phyloP scores from a whole-genome alignment of 2,329 filamentous ascomycete species.

The Penicillium sp. region DNA sequence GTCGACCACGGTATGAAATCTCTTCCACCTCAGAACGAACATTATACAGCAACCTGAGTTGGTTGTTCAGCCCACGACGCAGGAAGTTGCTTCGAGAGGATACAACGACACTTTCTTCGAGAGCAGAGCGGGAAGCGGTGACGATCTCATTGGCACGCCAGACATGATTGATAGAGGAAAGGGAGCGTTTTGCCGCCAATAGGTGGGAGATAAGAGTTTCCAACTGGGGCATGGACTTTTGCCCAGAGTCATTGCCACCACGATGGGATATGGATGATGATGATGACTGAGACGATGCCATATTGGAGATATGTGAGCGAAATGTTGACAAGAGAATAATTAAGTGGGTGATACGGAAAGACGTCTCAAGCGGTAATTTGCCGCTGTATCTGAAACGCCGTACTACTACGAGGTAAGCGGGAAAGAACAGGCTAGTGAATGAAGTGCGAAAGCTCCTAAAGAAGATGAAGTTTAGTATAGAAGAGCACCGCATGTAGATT shows the following conservation, averaged over 20 bases:
- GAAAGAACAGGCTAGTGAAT: not conserved
- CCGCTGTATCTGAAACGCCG: not conserved
- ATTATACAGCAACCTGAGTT: slow-evolving; percentile 42
- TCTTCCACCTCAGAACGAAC: slow-evolving; percentile 44
- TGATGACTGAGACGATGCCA: slow-evolving; percentile 33
- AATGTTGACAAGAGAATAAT: not conserved
- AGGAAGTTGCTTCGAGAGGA: slow-evolving; percentile 66
- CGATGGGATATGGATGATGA: slow-evolving; percentile 19
- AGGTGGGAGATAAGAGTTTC: slow-evolving; percentile 79
- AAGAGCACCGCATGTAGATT: not conserved
- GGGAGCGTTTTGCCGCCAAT: slow-evolving; percentile 77
- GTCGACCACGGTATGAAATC: slow-evolving; percentile 39
- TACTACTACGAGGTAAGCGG: not conserved
- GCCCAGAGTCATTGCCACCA: slow-evolving; percentile 11
- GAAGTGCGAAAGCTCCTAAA: not conserved
- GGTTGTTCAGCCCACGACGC: slow-evolving; percentile 53
- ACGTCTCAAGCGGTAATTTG: not conserved
- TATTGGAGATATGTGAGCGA: slow-evolving; percentile 6
- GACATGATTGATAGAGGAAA: slow-evolving; percentile 76
- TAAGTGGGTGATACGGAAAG: not conserved
- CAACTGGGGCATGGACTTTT: slow-evolving; percentile 43
- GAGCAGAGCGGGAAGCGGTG: slow-evolving; percentile 64
- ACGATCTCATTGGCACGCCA: slow-evolving; percentile 84
- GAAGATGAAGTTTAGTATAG: not conserved
- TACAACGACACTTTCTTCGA: slow-evolving; percentile 74